Conservation (phyloP, 129 eudicot genomes). For the Apium graveolens region DNA sequence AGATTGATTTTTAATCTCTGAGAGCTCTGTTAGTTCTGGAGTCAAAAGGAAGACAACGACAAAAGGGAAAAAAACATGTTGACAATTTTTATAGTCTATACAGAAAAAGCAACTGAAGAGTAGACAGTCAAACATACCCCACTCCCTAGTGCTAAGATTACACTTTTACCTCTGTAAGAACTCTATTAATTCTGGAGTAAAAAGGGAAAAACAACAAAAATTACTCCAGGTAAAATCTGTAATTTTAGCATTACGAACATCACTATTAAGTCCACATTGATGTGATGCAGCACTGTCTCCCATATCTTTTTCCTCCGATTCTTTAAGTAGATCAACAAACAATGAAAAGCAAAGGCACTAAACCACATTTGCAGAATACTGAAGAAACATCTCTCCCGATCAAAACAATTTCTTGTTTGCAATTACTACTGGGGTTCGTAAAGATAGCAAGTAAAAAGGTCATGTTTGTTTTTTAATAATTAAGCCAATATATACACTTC, state of each 20-base stretch:
- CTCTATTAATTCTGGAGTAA: neutral
- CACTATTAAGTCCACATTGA: neutral
- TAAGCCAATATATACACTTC: neutral
- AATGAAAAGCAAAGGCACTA: neutral
- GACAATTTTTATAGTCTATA: neutral
- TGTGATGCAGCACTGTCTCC: neutral
- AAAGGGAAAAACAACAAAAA: neutral
- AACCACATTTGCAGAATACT: neutral
- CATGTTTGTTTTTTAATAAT: neutral
- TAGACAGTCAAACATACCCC: neutral
- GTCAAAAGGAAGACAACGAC: neutral
- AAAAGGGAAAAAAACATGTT: neutral
- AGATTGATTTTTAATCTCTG: neutral
- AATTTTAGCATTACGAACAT: neutral
- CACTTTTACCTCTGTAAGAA: neutral
- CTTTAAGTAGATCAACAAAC: neutral
- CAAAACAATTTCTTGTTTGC: neutral
- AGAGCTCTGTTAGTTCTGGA: neutral
- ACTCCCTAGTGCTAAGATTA: too few relatives aligned
- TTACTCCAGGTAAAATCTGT: neutral
- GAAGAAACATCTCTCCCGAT: neutral
- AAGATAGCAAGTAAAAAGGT: neutral
- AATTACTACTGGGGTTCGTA: neutral
- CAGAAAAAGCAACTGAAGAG: neutral
- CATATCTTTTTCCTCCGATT: neutral